These are phyloP conservation scores for Pseudogymnoascus sp. DNA, from an alignment of 2,329 filamentous ascomycete species.

Conservation along the genomic window DNA sequence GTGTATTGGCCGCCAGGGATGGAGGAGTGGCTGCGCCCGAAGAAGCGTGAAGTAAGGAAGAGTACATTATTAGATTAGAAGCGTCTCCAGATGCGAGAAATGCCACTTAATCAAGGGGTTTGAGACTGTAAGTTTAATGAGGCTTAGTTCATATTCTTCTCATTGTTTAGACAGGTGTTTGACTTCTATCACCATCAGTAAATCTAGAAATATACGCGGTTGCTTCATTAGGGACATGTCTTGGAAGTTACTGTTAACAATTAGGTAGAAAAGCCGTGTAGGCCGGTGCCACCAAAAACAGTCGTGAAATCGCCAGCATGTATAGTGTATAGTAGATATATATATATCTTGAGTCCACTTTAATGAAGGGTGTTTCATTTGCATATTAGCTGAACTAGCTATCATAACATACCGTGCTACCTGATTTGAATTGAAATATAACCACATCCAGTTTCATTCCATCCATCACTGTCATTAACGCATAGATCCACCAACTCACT, in stretches of 20 bases:
- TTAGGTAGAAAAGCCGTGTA: too few species aligned
- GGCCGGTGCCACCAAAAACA: too few species aligned
- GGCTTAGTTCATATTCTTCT: not conserved
- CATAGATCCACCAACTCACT: not conserved
- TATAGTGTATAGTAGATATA: too few species aligned
- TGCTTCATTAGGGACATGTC: not conserved
- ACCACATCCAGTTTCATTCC: not conserved
- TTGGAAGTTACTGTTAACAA: not conserved
- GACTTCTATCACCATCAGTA: not conserved
- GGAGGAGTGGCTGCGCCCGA: slow-evolving; percentile 82
- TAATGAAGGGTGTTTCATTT: not conserved
- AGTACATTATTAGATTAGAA: slow-evolving; percentile 16
- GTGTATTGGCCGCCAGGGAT: slow-evolving; percentile 88
- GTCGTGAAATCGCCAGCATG: too few species aligned
- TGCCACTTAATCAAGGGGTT: not conserved
- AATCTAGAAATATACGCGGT: not conserved
- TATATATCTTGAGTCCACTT: too few species aligned
- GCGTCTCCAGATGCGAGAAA: not conserved
- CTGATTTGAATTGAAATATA: not conserved
- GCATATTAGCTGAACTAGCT: not conserved
- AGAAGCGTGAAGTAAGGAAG: slow-evolving; percentile 59
- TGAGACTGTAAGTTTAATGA: not conserved
- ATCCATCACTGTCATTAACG: not conserved
- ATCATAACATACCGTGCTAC: not conserved
- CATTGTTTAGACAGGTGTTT: not conserved